These are phyloP conservation scores for Begonia fuchsioides DNA, from an alignment of 306 rosid species.

Conservation along the genomic window DNA sequence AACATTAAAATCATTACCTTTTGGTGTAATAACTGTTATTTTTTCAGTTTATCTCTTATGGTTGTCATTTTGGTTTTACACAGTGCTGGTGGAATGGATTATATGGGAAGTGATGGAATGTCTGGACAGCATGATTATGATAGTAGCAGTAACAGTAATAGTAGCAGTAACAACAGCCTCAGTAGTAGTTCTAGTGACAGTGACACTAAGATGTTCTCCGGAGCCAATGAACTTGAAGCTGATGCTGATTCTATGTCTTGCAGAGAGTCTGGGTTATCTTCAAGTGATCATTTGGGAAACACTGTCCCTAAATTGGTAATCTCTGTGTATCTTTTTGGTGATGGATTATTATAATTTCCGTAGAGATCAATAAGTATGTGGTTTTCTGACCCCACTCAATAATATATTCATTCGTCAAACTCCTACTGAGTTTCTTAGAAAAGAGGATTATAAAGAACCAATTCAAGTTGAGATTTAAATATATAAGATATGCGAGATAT, in stretches of 20 bases:
- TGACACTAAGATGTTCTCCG: constrained; percentile 53
- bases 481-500: no score
- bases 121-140: constrained; percentile 53
- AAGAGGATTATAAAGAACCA: no score
- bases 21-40: neutral
- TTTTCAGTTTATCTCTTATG: constrained; percentile 10
- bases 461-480: no score
- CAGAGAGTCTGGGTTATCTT: constrained; percentile 66
- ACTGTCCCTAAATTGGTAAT: constrained; percentile 68
- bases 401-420: no score
- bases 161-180: constrained; percentile 86
- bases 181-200: constrained; percentile 88
- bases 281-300: constrained; percentile 47
- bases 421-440: no score
- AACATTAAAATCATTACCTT: neutral
- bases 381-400: no score
- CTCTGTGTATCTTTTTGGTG: neutral
- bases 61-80: constrained; percentile 24
- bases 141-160: constrained; percentile 90
- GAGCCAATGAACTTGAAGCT: constrained; percentile 79
- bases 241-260: constrained; percentile 95
- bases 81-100: constrained; percentile 73
- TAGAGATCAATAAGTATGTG: no score
- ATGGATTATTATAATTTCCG: no score
- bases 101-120: constrained; percentile 45